Evolutionary conservation across 257 asterid species (phyloP), one percentile per base, ranked within the genome.

Genomic region (Ocimum tenuiflorum): DNA sequence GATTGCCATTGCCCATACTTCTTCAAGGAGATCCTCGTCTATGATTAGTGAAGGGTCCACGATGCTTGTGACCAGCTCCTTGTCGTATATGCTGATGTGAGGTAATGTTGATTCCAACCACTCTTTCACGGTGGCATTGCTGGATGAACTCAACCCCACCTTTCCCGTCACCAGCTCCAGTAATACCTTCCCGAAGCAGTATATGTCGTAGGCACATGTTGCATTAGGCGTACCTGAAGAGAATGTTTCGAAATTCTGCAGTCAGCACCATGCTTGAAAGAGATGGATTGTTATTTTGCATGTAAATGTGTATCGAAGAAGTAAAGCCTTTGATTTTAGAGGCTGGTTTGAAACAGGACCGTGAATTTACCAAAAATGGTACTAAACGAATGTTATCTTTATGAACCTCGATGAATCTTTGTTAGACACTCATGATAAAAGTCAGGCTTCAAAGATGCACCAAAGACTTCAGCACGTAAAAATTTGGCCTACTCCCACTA

Each of bases 1-100:
- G 9, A 94, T 81, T 0, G 99, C 97, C 97, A 94, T 88, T 38
- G 99, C 99, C 99, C 97, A 94, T 23, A 88, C 99, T 80, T 90
- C 99, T 78, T 94, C 99, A 0, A 94, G 78, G 19, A 94, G 87
- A 68, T 94, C 99, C 67, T 94, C 99, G 8, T 90, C 91, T 59
- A 94, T 79, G 48, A 94, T 78, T 61, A 94, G 63, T 1, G 97
- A 86, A 0, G 95, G 95, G 70, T 94, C 99, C n/a, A 94, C 73
- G 10, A 94, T 94, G 78, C 78, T 90, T 48, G 96, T 86, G 65
- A 94, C 92, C 6, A 83, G 87, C 52, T 94, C 99, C 76, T 90
- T 94, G 74, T 94, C 97, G 57, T 89, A 83, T 61, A 88, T 87
- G 42, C 88, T 87, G 48, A 94, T 86, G 81, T 77, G 69, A 8